A percentile compares a stretch with the other conserved stretches of the same genome.
These are phyloP conservation scores for Colletotrichum orbiculare DNA, from an alignment of 2,329 filamentous ascomycete species.

Conservation along the genomic window DNA sequence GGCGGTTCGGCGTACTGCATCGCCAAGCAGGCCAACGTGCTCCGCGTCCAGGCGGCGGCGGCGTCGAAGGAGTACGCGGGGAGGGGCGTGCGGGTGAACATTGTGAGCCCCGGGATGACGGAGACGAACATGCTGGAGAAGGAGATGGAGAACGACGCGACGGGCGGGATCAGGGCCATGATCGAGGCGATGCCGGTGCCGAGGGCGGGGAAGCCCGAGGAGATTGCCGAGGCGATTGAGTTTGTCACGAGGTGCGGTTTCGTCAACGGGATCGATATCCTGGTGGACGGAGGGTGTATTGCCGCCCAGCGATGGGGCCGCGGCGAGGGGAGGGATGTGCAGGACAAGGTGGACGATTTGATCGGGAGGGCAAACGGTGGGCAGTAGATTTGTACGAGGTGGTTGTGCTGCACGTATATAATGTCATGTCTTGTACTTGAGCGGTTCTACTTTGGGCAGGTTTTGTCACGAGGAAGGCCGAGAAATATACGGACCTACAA, in stretches of 20 bases:
- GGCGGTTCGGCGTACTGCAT: conserved; percentile 10
- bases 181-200: conserved; percentile 14
- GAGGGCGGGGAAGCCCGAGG: conserved; percentile 14
- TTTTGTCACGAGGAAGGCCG: too few species aligned
- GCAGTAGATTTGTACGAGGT: too few species aligned
- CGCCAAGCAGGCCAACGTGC: conserved; percentile 15
- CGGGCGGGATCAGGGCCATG: not conserved
- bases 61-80: not conserved
- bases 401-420: too few species aligned
- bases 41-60: conserved; percentile 8
- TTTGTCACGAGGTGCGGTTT: conserved; percentile 12
- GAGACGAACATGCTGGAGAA: conserved; percentile 24
- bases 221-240: conserved; percentile 22
- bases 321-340: too few species aligned
- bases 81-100: conserved; percentile 7
- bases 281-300: conserved; percentile 11
- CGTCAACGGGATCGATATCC: conserved; percentile 18
- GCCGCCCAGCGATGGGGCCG: conserved; percentile 15
- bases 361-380: too few species aligned
- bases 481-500: too few species aligned
- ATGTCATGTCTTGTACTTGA: too few species aligned
- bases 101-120: conserved; percentile 16
- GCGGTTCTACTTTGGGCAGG: too few species aligned
- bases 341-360: too few species aligned
- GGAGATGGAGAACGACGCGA: not conserved